Evolutionary conservation across 2,329 filamentous ascomycete species (phyloP).

Genomic region (Aspergillus fumigatus): DNA sequence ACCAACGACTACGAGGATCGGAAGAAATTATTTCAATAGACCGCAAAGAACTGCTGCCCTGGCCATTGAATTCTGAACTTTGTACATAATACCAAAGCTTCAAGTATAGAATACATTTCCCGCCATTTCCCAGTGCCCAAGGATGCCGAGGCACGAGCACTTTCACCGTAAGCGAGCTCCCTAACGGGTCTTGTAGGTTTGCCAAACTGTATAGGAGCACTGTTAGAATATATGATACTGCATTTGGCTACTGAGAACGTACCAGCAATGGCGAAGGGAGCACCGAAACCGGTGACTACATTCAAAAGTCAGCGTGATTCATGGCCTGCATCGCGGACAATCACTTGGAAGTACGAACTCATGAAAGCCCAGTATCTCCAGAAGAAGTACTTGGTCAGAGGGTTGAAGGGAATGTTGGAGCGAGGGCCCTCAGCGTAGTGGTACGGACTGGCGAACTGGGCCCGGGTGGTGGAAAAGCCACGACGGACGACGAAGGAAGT

Average conservation of each 20-base stretch:
- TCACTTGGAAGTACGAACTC: slow-evolving; percentile 46
- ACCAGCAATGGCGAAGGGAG: slow-evolving; percentile 62
- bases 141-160: slow-evolving; percentile 15
- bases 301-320: slow-evolving; percentile 33
- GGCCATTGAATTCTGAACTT: slow-evolving; percentile 33
- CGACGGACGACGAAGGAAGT: slow-evolving; percentile 74
- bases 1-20: slow-evolving; percentile 8
- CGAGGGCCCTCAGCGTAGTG: slow-evolving; percentile 97
- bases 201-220: slow-evolving; percentile 52
- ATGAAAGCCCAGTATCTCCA: slow-evolving; percentile 79
- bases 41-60: slow-evolving; percentile 6
- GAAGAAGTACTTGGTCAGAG: slow-evolving; percentile 79
- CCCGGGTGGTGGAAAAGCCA: slow-evolving; percentile 87
- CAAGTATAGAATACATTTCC: slow-evolving; percentile 18
- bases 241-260: slow-evolving; percentile 30
- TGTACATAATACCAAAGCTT: slow-evolving; percentile 35
- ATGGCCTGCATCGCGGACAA: neutral
- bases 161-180: slow-evolving; percentile 12
- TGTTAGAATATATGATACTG: slow-evolving; percentile 17
- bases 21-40: neutral
- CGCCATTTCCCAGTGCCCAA: slow-evolving; percentile 16
- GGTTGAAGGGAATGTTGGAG: slow-evolving; percentile 96
- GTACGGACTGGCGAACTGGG: slow-evolving; percentile 84
- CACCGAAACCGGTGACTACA: slow-evolving; percentile 53
- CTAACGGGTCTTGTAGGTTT: slow-evolving; percentile 59